A percentile compares a stretch with the other conserved stretches of the same genome.
Conservation (phyloP, 345 rosid species). For the Cardamine chenopodiifolia region DNA sequence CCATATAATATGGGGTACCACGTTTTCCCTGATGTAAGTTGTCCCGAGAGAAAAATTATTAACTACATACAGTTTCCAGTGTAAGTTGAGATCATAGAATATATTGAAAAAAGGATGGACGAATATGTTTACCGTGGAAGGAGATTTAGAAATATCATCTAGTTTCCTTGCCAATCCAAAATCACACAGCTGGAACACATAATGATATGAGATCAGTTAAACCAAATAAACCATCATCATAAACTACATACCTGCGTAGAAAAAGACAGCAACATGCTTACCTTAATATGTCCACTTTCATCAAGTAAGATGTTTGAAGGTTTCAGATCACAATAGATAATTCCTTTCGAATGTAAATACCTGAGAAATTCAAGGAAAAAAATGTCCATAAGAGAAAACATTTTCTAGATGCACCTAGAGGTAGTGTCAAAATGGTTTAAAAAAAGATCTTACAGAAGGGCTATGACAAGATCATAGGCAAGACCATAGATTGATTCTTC, state of each 20-base stretch:
- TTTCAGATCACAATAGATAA: conserved; percentile 89
- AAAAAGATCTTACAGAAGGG: conserved; percentile 71
- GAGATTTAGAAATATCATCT: conserved; percentile 70
- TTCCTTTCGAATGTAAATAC: conserved; percentile 86
- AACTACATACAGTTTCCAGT: background rate
- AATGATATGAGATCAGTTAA: conserved; percentile 19
- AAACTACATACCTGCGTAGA: conserved; percentile 21
- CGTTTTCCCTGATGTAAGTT: conserved; percentile 88
- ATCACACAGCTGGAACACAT: conserved; percentile 83
- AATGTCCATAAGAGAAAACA: conserved; percentile 16
- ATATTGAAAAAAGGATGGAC: background rate
- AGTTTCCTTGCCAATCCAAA: conserved; percentile 91
- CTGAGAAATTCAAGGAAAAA: conserved; percentile 46
- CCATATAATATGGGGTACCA: conserved; percentile 98
- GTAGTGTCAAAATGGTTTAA: conserved; percentile 8
- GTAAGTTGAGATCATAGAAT: conserved; percentile 19
- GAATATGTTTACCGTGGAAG: conserved; percentile 62
- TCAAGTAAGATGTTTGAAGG: conserved; percentile 96
- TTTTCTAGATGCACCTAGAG: conserved; percentile 4
- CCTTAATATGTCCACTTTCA: conserved; percentile 91
- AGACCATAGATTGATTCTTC: conserved; percentile 90
- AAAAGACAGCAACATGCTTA: conserved; percentile 33
- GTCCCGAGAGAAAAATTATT: conserved; percentile 19
- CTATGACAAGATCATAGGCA: conserved; percentile 74
- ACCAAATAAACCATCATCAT: conserved; percentile 21